Percentiles rank a stretch among this genome's conserved stretches.
Evolutionary conservation across 2,329 filamentous ascomycete genomes (phyloP).

Genomic region (Aureobasidium pullulans): DNA sequence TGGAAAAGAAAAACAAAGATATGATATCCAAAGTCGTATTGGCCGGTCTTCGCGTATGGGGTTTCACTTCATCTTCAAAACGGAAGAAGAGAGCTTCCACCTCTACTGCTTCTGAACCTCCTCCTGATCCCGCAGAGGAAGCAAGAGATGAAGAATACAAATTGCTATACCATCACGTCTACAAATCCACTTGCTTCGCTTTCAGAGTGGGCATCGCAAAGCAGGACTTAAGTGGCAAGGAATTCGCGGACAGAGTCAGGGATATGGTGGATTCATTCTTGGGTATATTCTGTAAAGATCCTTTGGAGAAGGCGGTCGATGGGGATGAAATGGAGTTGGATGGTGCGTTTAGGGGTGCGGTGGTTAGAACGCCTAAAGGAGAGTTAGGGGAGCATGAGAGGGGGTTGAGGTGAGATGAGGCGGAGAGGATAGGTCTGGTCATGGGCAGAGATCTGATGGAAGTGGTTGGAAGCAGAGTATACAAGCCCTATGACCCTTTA

Average conservation of each 20-base stretch:
- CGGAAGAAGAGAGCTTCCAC: constrained; percentile 3
- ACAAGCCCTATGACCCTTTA: too few relatives aligned
- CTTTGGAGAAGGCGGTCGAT: constrained; percentile 22
- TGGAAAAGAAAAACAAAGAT: constrained; percentile 39
- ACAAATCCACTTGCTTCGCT: constrained; percentile 42
- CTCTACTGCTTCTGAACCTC: neutral
- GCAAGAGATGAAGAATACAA: constrained; percentile 45
- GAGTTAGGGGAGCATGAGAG: neutral
- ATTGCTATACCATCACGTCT: constrained; percentile 45
- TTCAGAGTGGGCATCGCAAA: constrained; percentile 35
- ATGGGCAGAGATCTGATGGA: too few relatives aligned
- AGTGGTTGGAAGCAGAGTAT: too few relatives aligned
- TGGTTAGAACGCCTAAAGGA: constrained; percentile 1
- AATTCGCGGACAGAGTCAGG: constrained; percentile 34
- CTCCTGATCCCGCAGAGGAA: constrained; percentile 12
- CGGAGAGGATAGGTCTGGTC: too few relatives aligned
- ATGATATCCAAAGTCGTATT: constrained; percentile 43
- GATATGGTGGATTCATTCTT: constrained; percentile 43
- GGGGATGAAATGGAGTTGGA: neutral
- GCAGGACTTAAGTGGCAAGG: constrained; percentile 28
- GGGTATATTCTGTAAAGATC: constrained; percentile 40
- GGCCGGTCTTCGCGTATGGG: constrained; percentile 47
- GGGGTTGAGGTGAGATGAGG: neutral
- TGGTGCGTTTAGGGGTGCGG: neutral
- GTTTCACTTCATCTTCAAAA: constrained; percentile 32